Conservation (phyloP, 352 stramenopile genomes). For the Globisporangium rhizosaccharum region DNA sequence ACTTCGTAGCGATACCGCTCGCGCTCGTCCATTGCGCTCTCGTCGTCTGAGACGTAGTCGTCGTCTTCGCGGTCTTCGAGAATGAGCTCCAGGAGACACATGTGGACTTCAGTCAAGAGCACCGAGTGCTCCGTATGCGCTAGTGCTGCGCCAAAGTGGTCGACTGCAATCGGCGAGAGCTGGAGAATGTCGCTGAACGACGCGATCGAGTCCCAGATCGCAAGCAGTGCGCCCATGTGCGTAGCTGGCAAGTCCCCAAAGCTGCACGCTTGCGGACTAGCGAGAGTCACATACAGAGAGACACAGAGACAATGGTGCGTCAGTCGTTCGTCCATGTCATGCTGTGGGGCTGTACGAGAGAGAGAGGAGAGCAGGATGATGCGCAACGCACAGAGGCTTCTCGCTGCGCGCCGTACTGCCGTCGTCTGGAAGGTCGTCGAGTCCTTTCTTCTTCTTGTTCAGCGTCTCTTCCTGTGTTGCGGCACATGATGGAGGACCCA, state of each 20-base stretch:
- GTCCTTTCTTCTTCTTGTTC: slow-evolving; percentile 72
- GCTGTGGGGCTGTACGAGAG: neutral
- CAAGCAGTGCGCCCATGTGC: slow-evolving; percentile 47
- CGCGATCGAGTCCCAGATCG: slow-evolving; percentile 76
- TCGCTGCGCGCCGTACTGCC: slow-evolving; percentile 31
- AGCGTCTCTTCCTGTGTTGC: slow-evolving; percentile 52
- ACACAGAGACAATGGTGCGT: no score
- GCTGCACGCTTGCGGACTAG: slow-evolving; percentile 43
- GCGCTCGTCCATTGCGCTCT: slow-evolving; percentile 70
- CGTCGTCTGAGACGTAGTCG: slow-evolving; percentile 83
- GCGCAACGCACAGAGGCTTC: slow-evolving; percentile 54
- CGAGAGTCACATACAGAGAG: neutral
- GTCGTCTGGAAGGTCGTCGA: slow-evolving; percentile 45
- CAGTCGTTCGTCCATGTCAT: no score
- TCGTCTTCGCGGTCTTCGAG: slow-evolving; percentile 81
- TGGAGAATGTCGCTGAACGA: slow-evolving; percentile 66
- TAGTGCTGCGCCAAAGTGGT: slow-evolving; percentile 60
- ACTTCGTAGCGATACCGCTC: slow-evolving; percentile 82
- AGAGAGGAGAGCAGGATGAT: neutral
- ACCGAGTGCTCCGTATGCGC: slow-evolving; percentile 31
- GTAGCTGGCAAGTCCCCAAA: slow-evolving; percentile 46
- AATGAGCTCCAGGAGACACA: slow-evolving; percentile 81
- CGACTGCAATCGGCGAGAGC: slow-evolving; percentile 50
- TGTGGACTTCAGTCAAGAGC: slow-evolving; percentile 74
- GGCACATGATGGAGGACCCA: neutral